Conservation (phyloP, 768 basidiomycete species). For the Pulveroboletus frians region DNA sequence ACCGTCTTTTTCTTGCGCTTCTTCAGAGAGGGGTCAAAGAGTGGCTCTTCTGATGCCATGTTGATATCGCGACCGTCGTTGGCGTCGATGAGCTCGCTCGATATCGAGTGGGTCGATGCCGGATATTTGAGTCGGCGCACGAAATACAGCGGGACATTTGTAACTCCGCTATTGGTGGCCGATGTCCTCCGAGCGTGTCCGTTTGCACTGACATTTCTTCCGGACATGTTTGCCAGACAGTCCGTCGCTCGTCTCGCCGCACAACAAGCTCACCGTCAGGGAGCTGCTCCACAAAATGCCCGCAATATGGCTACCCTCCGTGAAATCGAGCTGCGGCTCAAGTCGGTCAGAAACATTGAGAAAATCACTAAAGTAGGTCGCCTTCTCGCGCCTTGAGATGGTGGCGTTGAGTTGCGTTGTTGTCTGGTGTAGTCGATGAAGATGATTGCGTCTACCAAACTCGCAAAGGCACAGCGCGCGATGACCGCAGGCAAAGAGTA, state of each 20-base stretch:
- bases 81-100: constrained; percentile 15
- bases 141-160: constrained; percentile 16
- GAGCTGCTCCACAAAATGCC: constrained; percentile 42
- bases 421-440: constrained; percentile 75
- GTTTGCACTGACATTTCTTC: neutral
- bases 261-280: constrained; percentile 36
- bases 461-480: constrained; percentile 90
- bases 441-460: constrained; percentile 98
- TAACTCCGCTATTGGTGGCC: constrained; percentile 36
- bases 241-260: constrained; percentile 40
- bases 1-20: constrained; percentile 87
- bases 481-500: constrained; percentile 91
- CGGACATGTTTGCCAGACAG: constrained; percentile 46
- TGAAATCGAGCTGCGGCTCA: constrained; percentile 93
- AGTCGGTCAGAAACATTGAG: constrained; percentile 97
- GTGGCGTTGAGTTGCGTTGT: constrained; percentile 1
- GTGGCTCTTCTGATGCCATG: constrained; percentile 66
- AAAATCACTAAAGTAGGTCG: constrained; percentile 93
- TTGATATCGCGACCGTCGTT: constrained; percentile 6
- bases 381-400: neutral
- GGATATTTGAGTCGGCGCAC: constrained; percentile 21
- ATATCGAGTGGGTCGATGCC: constrained; percentile 21
- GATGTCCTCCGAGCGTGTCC: constrained; percentile 26
- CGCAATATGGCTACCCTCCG: constrained; percentile 96
- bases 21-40: constrained; percentile 81